Percentiles rank a stretch among this genome's conserved stretches.
phyloP scores from a whole-genome alignment of 495 filamentous ascomycete species.

The Aspergillus saccharolyticus region DNA sequence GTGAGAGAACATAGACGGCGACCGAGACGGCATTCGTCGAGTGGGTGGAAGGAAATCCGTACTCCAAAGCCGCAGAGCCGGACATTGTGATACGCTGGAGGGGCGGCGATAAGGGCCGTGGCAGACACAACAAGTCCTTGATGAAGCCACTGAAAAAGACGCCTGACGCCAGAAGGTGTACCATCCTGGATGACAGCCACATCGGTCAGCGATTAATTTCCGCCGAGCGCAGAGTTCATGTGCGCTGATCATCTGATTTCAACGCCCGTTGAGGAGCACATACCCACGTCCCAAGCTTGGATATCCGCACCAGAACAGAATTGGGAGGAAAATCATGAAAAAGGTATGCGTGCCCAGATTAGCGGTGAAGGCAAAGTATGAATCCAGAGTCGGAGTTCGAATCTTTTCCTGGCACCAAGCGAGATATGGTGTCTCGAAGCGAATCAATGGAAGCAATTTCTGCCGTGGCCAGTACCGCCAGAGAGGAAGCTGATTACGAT shows the following conservation, averaged over 20 bases:
- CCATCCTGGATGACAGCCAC: constrained; percentile 51
- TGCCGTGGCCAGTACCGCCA: constrained; percentile 89
- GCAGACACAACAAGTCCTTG: constrained; percentile 93
- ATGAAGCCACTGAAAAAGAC: constrained; percentile 92
- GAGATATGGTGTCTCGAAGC: constrained; percentile 94
- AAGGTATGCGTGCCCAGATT: constrained; percentile 98
- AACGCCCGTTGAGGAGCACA: constrained; percentile 18
- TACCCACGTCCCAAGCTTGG: constrained; percentile 78
- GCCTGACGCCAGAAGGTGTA: constrained; percentile 80
- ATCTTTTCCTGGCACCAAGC: constrained; percentile 74
- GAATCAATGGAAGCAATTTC: constrained; percentile 73
- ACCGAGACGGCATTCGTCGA: constrained; percentile 96
- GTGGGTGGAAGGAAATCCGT: constrained; percentile 95
- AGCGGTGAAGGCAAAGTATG: constrained; percentile 93
- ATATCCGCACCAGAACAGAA: constrained; percentile 94
- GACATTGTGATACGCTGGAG: constrained; percentile 96
- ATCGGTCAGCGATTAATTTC: constrained; percentile 8
- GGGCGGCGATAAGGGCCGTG: constrained; percentile 87
- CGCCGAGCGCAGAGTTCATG: neutral
- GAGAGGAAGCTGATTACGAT: constrained; percentile 73
- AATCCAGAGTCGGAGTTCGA: constrained; percentile 77
- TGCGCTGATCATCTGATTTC: neutral
- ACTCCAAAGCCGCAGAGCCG: constrained; percentile 87
- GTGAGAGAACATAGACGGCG: constrained; percentile 71
- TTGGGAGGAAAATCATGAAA: constrained; percentile 90